Conservation (phyloP, 2,329 filamentous ascomycete genomes). For the Daldinia sp. region DNA sequence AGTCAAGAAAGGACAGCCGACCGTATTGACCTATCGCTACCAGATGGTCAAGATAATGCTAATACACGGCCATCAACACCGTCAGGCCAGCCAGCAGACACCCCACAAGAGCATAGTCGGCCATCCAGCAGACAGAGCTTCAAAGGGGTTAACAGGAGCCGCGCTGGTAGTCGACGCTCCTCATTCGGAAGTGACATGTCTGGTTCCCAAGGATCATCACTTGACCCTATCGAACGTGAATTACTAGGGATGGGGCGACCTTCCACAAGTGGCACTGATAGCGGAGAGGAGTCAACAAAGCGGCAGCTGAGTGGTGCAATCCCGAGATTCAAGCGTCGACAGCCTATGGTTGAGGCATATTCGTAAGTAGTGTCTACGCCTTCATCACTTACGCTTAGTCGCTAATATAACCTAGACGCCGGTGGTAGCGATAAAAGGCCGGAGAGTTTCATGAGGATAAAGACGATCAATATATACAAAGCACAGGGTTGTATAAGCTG, state of each 20-base stretch:
- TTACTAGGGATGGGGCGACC: conserved; percentile 47
- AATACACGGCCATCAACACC: conserved; percentile 25
- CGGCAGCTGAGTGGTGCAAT: conserved; percentile 36
- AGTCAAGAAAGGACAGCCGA: conserved; percentile 7
- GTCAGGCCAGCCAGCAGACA: conserved; percentile 6
- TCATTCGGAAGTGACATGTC: conserved; percentile 34
- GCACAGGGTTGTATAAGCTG: not conserved
- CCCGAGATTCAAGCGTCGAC: conserved; percentile 42
- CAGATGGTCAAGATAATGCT: conserved; percentile 5
- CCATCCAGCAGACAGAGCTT: conserved; percentile 37
- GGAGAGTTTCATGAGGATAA: not conserved
- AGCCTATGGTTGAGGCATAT: conserved; percentile 47
- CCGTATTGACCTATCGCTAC: not conserved
- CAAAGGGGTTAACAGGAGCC: conserved; percentile 31
- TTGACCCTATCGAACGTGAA: conserved; percentile 50
- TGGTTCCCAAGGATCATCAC: conserved; percentile 44
- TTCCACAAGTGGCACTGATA: conserved; percentile 43
- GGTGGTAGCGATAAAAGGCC: conserved; percentile 41
- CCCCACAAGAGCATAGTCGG: conserved; percentile 22
- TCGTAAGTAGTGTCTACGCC: conserved; percentile 41
- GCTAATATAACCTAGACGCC: conserved; percentile 44
- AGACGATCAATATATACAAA: not conserved
- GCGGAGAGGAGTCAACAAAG: conserved; percentile 41
- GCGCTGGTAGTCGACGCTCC: conserved; percentile 41
- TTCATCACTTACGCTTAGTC: not conserved